phyloP scores from a whole-genome alignment of 192 early-diverging fungal species.

The Mortierella antarctica region DNA sequence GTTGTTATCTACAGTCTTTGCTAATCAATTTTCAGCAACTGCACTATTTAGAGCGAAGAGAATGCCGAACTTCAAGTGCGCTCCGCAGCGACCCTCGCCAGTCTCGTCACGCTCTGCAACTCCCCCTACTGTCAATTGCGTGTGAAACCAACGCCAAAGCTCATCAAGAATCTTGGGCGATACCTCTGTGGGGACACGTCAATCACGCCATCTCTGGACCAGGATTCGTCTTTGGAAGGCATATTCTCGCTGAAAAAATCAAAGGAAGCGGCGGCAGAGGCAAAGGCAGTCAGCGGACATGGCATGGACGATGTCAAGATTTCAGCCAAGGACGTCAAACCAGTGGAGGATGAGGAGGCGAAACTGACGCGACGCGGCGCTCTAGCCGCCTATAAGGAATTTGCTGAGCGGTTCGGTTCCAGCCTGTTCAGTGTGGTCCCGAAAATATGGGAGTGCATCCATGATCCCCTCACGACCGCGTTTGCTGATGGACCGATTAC shows the following conservation, averaged over 20 bases:
- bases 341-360: slow-evolving; percentile 62
- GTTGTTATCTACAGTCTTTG: not conserved
- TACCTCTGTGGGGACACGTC: slow-evolving; percentile 87
- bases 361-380: slow-evolving; percentile 77
- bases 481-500: slow-evolving; percentile 43
- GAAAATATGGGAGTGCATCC: slow-evolving; percentile 75
- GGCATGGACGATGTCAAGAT: slow-evolving; percentile 54
- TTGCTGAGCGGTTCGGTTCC: slow-evolving; percentile 75
- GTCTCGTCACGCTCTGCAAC: slow-evolving; percentile 60
- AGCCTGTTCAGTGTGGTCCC: slow-evolving; percentile 76
- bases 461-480: slow-evolving; percentile 55
- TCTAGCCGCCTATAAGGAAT: slow-evolving; percentile 64
- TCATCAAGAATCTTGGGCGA: slow-evolving; percentile 87
- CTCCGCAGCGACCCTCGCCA: slow-evolving; percentile 64
- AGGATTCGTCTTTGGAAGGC: slow-evolving; percentile 56
- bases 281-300: slow-evolving; percentile 24
- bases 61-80: slow-evolving; percentile 67
- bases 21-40: not conserved
- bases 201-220: slow-evolving; percentile 71
- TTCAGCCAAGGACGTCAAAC: slow-evolving; percentile 32
- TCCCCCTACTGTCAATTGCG: slow-evolving; percentile 51
- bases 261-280: slow-evolving; percentile 50
- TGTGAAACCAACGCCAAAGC: slow-evolving; percentile 79
- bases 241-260: slow-evolving; percentile 64
- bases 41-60: slow-evolving; percentile 62